phyloP scores from a whole-genome alignment of 352 stramenopile genomes.

The Phytopythium aichiense region DNA sequence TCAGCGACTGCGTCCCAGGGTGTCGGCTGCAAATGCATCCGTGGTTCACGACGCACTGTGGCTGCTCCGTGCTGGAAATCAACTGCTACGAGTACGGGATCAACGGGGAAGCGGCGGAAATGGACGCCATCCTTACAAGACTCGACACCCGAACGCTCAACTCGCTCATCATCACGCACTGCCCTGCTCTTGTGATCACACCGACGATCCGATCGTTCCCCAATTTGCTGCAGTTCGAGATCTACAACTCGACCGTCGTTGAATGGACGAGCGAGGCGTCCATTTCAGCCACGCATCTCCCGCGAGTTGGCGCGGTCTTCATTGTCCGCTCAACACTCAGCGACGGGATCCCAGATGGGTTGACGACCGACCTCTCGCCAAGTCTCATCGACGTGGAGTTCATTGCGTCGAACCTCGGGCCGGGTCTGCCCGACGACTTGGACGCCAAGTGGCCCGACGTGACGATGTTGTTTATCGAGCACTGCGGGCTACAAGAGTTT shows the following conservation, averaged over 20 bases:
- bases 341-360: slow-evolving; percentile 20
- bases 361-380: slow-evolving; percentile 24
- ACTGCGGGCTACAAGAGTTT: slow-evolving; percentile 29
- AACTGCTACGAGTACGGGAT: slow-evolving; percentile 33
- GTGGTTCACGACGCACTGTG: slow-evolving; percentile 35
- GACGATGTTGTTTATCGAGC: slow-evolving; percentile 35
- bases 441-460: slow-evolving; percentile 25
- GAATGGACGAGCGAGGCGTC: slow-evolving; percentile 24
- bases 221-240: slow-evolving; percentile 31
- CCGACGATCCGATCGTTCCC: slow-evolving; percentile 21
- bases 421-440: slow-evolving; percentile 17
- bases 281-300: slow-evolving; percentile 18
- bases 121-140: slow-evolving; percentile 14
- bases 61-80: slow-evolving; percentile 44
- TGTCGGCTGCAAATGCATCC: slow-evolving; percentile 42
- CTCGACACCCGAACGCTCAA: slow-evolving; percentile 32
- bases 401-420: slow-evolving; percentile 17
- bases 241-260: slow-evolving; percentile 39
- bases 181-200: slow-evolving; percentile 21
- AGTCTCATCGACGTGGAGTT: slow-evolving; percentile 37
- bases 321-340: slow-evolving; percentile 22
- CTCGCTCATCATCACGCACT: slow-evolving; percentile 45
- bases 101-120: slow-evolving; percentile 14
- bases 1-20: slow-evolving; percentile 14
- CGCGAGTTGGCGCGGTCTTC: slow-evolving; percentile 25